Conservation (phyloP, 805 yeast genomes). For the Wickerhamomyces sydowiorum region DNA sequence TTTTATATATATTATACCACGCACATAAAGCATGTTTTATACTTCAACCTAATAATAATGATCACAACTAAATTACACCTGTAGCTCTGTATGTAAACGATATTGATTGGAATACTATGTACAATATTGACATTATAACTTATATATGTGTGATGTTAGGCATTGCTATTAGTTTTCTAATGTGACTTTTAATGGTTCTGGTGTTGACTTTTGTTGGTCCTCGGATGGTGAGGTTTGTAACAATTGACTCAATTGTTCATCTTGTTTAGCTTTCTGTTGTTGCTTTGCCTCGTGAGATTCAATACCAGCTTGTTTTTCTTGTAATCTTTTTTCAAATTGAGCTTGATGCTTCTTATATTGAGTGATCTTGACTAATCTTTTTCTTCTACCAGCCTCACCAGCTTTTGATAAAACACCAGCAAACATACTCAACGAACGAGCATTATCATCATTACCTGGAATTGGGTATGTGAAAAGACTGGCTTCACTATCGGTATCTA, state of each 20-base stretch:
- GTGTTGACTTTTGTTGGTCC: no score
- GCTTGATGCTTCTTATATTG: conserved; percentile 1
- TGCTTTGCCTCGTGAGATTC: not conserved
- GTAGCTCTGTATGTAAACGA: no score
- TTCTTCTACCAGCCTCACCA: conserved; percentile 68
- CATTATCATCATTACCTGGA: conserved; percentile 93
- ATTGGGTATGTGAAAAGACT: conserved; percentile 86
- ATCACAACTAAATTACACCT: no score
- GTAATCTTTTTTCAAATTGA: not conserved
- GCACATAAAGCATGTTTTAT: no score
- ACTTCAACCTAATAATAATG: no score
- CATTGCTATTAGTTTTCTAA: no score
- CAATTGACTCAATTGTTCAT: not conserved
- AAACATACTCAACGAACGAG: conserved; percentile 73
- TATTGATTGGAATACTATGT: no score
- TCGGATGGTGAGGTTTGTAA: no score
- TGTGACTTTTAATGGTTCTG: no score
- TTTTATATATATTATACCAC: no score
- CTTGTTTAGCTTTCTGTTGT: not conserved
- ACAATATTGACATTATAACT: no score
- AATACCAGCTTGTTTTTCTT: not conserved
- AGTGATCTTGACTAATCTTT: conserved; percentile 13
- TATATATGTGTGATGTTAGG: no score
- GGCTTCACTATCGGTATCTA: conserved; percentile 93
- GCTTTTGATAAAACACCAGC: conserved; percentile 82